Conservation (phyloP, 495 filamentous ascomycete species). For the Echria macrotheca region DNA sequence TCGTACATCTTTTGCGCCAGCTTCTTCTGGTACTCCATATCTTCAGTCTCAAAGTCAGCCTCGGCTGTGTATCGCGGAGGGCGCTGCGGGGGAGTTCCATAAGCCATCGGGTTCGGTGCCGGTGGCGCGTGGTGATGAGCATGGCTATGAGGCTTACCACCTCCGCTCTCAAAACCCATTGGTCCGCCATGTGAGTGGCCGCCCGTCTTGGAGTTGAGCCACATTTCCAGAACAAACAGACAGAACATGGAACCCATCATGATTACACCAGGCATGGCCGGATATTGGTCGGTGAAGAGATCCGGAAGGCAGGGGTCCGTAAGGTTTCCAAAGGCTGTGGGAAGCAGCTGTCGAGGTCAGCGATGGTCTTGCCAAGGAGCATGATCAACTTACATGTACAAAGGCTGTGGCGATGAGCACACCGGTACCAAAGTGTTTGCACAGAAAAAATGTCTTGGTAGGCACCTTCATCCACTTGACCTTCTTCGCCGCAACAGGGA, state of each 20-base stretch:
- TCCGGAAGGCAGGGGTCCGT: conserved; percentile 55
- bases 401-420: conserved; percentile 66
- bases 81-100: conserved; percentile 13
- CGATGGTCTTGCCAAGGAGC: conserved; percentile 4
- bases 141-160: conserved; percentile 10
- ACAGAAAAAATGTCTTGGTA: conserved; percentile 46
- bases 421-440: conserved; percentile 65
- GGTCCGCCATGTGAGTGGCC: conserved; percentile 44
- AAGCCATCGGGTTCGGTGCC: not conserved
- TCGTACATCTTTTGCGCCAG: conserved; percentile 35
- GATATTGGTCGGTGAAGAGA: conserved; percentile 50
- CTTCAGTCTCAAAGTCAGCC: conserved; percentile 30
- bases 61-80: conserved; percentile 24
- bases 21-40: conserved; percentile 36
- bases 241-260: conserved; percentile 53
- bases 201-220: conserved; percentile 45
- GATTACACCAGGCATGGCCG: conserved; percentile 55
- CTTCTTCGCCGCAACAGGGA: conserved; percentile 51
- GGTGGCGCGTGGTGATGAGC: not conserved
- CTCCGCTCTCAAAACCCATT: conserved; percentile 32
- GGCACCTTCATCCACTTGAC: conserved; percentile 50
- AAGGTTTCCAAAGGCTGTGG: conserved; percentile 51
- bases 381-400: conserved; percentile 52
- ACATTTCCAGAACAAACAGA: conserved; percentile 54
- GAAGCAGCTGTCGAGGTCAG: too few relatives aligned